Conservation (phyloP, 2,329 filamentous ascomycete genomes). For the Aphanoascus verrucosus region DNA sequence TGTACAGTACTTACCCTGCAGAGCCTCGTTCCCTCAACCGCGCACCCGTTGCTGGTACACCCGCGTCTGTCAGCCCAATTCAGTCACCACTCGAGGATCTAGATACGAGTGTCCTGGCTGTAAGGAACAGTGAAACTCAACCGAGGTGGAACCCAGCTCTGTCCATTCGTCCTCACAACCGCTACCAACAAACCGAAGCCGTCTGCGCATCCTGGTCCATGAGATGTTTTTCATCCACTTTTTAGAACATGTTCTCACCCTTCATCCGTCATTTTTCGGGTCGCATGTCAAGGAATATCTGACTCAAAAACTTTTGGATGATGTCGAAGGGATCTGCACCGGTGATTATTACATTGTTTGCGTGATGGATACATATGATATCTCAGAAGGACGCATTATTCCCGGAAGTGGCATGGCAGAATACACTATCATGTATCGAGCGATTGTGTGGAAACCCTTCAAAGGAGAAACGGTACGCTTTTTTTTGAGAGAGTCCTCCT, state of each 20-base stretch:
- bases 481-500: neutral
- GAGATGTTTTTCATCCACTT: constrained; percentile 97
- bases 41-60: too few species aligned
- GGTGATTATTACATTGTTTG: constrained; percentile 96
- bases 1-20: too few species aligned
- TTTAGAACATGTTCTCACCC: constrained; percentile 83
- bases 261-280: constrained; percentile 95
- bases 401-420: constrained; percentile 86
- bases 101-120: too few species aligned
- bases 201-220: constrained; percentile 15
- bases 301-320: constrained; percentile 75
- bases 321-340: constrained; percentile 90
- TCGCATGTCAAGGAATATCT: constrained; percentile 87
- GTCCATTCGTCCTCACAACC: too few species aligned
- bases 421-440: constrained; percentile 89
- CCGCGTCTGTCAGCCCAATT: too few species aligned
- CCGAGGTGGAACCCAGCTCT: too few species aligned
- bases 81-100: too few species aligned
- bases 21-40: too few species aligned
- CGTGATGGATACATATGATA: constrained; percentile 92
- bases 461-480: constrained; percentile 85
- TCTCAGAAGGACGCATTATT: constrained; percentile 84
- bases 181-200: neutral
- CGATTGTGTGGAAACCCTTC: constrained; percentile 95
- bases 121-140: too few species aligned